Percentiles rank a stretch among this genome's conserved stretches.
Evolutionary conservation across 2,329 filamentous ascomycete genomes (phyloP).

Genomic region (Colletotrichum sp.): DNA sequence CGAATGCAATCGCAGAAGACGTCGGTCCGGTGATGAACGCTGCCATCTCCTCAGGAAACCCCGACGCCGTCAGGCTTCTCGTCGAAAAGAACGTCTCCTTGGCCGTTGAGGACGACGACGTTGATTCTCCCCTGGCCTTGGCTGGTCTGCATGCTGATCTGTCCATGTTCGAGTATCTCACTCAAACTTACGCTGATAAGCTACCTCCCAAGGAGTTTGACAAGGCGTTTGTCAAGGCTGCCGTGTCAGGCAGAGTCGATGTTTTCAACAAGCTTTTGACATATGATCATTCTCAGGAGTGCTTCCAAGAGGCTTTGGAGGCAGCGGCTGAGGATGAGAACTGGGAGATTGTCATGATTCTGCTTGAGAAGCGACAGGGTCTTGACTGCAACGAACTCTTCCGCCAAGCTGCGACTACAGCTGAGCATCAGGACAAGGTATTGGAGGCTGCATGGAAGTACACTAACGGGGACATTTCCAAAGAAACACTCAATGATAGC

Average conservation of each 20-base stretch:
- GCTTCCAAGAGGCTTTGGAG: slow-evolving; percentile 38
- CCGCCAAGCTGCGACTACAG: slow-evolving; percentile 33
- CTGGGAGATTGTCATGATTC: slow-evolving; percentile 40
- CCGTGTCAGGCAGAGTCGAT: slow-evolving; percentile 41
- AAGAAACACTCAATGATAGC: slow-evolving; percentile 34
- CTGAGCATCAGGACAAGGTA: slow-evolving; percentile 37
- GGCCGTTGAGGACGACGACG: slow-evolving; percentile 29
- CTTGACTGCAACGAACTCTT: slow-evolving; percentile 41
- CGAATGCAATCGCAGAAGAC: slow-evolving; percentile 33
- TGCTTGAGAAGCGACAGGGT: slow-evolving; percentile 35
- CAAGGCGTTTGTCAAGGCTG: slow-evolving; percentile 42
- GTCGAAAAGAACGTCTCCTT: slow-evolving; percentile 42
- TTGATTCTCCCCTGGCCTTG: slow-evolving; percentile 38
- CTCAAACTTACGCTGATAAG: slow-evolving; percentile 42
- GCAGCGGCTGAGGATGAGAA: slow-evolving; percentile 35
- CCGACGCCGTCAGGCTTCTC: slow-evolving; percentile 42
- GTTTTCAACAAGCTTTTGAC: slow-evolving; percentile 41
- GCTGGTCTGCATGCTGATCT: slow-evolving; percentile 41
- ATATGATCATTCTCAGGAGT: slow-evolving; percentile 34
- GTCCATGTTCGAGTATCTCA: slow-evolving; percentile 45
- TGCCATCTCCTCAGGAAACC: slow-evolving; percentile 45
- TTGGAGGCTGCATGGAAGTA: slow-evolving; percentile 43
- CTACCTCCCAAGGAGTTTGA: slow-evolving; percentile 42
- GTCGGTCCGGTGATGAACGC: slow-evolving; percentile 42
- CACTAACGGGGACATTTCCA: slow-evolving; percentile 33